A percentile compares a stretch with the other conserved stretches of the same genome.
Conservation (phyloP, 2,329 filamentous ascomycete species). For the Emergomyces africanus region DNA sequence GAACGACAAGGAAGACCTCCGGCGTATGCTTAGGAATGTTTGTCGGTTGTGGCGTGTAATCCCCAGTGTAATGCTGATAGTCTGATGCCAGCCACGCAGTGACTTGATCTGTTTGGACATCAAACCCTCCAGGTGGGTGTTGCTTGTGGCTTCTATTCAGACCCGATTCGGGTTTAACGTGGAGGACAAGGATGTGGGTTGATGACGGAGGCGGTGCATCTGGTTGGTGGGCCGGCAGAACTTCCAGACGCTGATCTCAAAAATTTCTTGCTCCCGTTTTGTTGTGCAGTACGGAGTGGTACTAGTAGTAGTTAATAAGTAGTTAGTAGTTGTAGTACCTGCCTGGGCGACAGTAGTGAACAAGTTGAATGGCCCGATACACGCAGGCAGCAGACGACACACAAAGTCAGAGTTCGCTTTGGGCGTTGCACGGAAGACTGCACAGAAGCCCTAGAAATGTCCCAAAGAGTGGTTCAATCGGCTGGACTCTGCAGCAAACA, state of each 20-base stretch:
- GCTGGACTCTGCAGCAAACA: background rate
- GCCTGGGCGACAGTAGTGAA: no score
- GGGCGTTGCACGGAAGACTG: slow-evolving; percentile 1
- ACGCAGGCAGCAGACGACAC: background rate
- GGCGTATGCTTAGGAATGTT: background rate
- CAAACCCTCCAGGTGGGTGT: background rate
- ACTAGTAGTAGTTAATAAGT: no score
- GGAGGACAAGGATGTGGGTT: background rate
- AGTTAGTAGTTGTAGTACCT: no score
- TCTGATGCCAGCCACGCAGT: background rate
- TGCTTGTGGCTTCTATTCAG: slow-evolving; percentile 2
- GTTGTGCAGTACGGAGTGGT: no score
- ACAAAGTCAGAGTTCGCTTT: background rate
- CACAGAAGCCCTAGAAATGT: background rate
- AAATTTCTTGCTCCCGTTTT: background rate
- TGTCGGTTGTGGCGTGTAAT: background rate
- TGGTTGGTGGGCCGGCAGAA: background rate
- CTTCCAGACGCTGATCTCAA: background rate
- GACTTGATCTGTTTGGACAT: background rate
- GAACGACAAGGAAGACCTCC: background rate
- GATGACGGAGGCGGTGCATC: background rate
- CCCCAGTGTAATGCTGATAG: background rate
- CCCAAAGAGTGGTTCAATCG: slow-evolving; percentile 1
- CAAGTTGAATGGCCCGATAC: background rate
- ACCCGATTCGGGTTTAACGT: slow-evolving; percentile 1